Percentiles rank a stretch among this genome's conserved stretches.
These are phyloP conservation scores for Tolypocladium ovalisporum DNA, from an alignment of 2,329 filamentous ascomycete genomes.

Conservation along the genomic window DNA sequence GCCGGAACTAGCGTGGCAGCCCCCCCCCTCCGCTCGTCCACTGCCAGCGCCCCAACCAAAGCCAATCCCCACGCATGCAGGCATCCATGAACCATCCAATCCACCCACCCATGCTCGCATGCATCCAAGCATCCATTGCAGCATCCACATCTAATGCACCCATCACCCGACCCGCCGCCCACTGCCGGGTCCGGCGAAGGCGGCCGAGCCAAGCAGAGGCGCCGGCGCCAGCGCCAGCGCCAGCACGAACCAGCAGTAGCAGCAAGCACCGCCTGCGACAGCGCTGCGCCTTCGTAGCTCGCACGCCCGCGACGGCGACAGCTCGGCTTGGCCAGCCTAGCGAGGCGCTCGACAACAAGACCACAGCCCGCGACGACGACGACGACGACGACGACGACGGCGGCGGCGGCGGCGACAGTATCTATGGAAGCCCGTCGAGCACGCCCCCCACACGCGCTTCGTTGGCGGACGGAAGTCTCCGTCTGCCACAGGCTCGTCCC, in stretches of 20 bases:
- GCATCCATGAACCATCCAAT: not conserved
- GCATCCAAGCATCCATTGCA: not conserved
- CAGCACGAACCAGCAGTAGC: not conserved
- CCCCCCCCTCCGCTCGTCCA: not conserved
- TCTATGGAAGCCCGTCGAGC: not conserved
- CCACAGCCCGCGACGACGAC: not conserved
- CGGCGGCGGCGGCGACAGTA: not conserved
- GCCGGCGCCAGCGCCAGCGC: not conserved
- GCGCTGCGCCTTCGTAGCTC: not conserved
- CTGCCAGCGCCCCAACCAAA: not conserved
- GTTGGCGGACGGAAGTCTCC: not conserved
- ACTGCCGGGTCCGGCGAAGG: not conserved
- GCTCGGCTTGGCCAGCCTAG: not conserved
- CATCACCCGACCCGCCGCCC: not conserved
- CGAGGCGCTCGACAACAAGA: not conserved
- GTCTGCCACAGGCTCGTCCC: not conserved
- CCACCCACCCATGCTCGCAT: not conserved
- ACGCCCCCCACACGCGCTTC: not conserved
- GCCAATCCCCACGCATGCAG: not conserved
- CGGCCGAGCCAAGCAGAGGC: not conserved
- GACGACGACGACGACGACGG: not conserved
- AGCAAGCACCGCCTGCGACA: not conserved
- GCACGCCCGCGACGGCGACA: not conserved
- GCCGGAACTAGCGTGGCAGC: not conserved
- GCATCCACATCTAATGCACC: not conserved